phyloP scores from a whole-genome alignment of 2,329 filamentous ascomycete genomes.

The Fusarium nodosum region DNA sequence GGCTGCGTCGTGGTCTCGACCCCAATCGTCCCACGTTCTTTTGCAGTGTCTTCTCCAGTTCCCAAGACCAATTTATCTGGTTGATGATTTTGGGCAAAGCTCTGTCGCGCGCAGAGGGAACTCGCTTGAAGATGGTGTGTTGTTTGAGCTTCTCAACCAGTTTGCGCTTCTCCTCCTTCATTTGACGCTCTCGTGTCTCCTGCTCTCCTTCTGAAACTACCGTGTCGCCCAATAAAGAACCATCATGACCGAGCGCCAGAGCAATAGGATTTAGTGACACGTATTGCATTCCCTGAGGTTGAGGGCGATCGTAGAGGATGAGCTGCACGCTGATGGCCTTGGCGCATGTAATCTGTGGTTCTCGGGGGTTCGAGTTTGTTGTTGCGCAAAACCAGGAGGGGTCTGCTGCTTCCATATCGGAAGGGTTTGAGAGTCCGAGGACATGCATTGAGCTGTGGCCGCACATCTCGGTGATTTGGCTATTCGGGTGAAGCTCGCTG shows the following conservation, averaged over 20 bases:
- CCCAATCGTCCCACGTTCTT: slow-evolving; percentile 91
- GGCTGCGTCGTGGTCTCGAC: slow-evolving; percentile 81
- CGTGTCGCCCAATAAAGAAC: slow-evolving; percentile 55
- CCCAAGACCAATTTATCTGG: slow-evolving; percentile 96
- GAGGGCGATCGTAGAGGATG: slow-evolving; percentile 88
- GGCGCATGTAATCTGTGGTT: slow-evolving; percentile 82
- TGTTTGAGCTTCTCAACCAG: slow-evolving; percentile 89
- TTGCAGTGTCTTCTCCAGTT: slow-evolving; percentile 86
- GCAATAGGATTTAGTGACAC: slow-evolving; percentile 92
- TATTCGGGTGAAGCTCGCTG: slow-evolving; percentile 82
- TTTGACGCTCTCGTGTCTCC: slow-evolving; percentile 71
- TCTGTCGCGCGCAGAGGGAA: slow-evolving; percentile 84
- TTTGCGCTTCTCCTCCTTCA: slow-evolving; percentile 71
- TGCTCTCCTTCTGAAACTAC: slow-evolving; percentile 76
- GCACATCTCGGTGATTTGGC: slow-evolving; percentile 86
- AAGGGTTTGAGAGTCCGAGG: slow-evolving; percentile 82
- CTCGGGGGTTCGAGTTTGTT: slow-evolving; percentile 62
- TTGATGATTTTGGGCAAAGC: slow-evolving; percentile 85
- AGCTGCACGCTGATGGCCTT: slow-evolving; percentile 83
- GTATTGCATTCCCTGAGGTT: slow-evolving; percentile 93
- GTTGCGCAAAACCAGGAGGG: slow-evolving; percentile 77
- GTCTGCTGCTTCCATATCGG: slow-evolving; percentile 66
- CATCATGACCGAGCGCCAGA: slow-evolving; percentile 84
- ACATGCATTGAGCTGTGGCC: slow-evolving; percentile 87
- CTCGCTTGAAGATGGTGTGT: slow-evolving; percentile 85